phyloP scores from a whole-genome alignment of 768 basidiomycete genomes.

The Kwoniella sp. region DNA sequence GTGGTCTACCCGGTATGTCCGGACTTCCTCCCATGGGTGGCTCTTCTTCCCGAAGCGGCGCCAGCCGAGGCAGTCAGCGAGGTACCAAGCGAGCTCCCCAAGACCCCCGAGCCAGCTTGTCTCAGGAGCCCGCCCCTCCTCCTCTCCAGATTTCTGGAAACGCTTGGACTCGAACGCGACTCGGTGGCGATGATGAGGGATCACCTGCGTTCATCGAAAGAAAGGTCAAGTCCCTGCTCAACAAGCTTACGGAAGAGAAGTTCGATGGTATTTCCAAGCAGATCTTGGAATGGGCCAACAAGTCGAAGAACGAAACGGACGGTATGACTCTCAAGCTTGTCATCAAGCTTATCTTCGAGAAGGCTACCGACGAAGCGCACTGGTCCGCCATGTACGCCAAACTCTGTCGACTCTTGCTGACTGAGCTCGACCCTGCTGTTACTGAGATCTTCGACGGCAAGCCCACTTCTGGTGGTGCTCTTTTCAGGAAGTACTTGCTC shows the following conservation, averaged over 20 bases:
- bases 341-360: constrained; percentile 93
- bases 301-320: constrained; percentile 85
- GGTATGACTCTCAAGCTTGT: constrained; percentile 93
- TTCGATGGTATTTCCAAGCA: constrained; percentile 95
- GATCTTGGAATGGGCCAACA: constrained; percentile 94
- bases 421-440: constrained; percentile 81
- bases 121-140: constrained; percentile 65
- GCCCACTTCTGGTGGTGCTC: constrained; percentile 86
- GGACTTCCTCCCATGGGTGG: constrained; percentile 42
- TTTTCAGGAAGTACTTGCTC: constrained; percentile 95
- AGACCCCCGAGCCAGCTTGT: constrained; percentile 41
- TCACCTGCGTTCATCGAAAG: constrained; percentile 86
- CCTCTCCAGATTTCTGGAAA: constrained; percentile 79
- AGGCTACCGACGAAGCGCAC: constrained; percentile 91
- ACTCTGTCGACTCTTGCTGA: constrained; percentile 93
- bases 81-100: constrained; percentile 74
- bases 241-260: constrained; percentile 95
- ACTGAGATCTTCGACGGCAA: constrained; percentile 87
- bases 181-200: constrained; percentile 62
- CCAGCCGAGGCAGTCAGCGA: constrained; percentile 72
- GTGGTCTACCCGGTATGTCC: constrained; percentile 29
- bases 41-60: constrained; percentile 56
- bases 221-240: constrained; percentile 86
- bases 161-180: constrained; percentile 67
- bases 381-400: constrained; percentile 99